Evolutionary conservation across 1,139 yeast genomes (phyloP).

Genomic region (Candida frijolesensis): DNA sequence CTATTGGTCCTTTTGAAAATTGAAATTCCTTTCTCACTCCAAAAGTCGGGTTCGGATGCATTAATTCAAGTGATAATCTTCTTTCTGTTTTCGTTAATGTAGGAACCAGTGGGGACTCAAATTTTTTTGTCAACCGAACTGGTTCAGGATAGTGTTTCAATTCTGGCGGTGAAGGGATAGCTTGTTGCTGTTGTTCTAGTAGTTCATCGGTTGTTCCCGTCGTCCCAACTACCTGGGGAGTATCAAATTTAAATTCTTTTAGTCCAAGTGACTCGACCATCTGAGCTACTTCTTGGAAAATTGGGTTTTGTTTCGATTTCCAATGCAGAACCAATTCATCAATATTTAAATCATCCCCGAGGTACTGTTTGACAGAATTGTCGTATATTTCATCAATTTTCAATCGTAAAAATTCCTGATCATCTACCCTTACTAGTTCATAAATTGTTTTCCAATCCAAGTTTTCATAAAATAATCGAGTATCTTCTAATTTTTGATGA

Average conservation of each 20-base stretch:
- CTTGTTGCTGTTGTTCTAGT: not conserved
- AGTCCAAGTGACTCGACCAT: constrained; percentile 21
- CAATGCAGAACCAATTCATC: constrained; percentile 14
- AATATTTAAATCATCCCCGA: constrained; percentile 13
- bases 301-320: constrained; percentile 19
- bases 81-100: constrained; percentile 26
- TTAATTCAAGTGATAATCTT: constrained; percentile 35
- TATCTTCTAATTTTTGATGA: constrained; percentile 13
- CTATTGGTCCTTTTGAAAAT: constrained; percentile 37
- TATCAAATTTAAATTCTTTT: constrained; percentile 15
- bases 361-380: constrained; percentile 9
- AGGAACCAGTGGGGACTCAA: constrained; percentile 21
- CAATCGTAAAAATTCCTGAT: constrained; percentile 22
- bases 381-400: constrained; percentile 29
- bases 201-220: no score
- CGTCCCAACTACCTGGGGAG: constrained; percentile 5
- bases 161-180: not conserved
- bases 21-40: constrained; percentile 18
- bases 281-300: constrained; percentile 23
- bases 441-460: constrained; percentile 23
- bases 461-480: constrained; percentile 20
- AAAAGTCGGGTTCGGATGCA: constrained; percentile 21
- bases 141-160: not conserved
- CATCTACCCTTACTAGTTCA: constrained; percentile 18
- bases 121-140: not conserved